Evolutionary conservation across 2,329 filamentous ascomycete genomes (phyloP).

Genomic region (Gaeumannomyces sp.): DNA sequence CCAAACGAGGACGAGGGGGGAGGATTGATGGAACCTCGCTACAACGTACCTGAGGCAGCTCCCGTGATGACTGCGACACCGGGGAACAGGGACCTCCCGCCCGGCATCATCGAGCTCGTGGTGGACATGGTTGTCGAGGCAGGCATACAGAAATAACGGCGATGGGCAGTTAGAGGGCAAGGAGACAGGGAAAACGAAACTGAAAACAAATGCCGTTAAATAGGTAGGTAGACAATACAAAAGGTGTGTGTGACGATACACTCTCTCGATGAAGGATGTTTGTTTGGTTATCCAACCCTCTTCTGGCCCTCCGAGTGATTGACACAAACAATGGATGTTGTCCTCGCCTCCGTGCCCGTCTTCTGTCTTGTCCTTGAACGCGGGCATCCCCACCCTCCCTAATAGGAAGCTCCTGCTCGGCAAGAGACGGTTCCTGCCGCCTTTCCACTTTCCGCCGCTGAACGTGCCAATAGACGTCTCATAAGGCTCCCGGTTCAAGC

Average conservation of each 20-base stretch:
- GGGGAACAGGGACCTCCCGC: slow-evolving; percentile 21
- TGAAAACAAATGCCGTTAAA: not conserved
- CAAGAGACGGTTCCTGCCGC: not conserved
- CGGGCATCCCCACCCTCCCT: not conserved
- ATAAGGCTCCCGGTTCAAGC: not conserved
- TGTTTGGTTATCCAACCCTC: no score
- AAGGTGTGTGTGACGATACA: no score
- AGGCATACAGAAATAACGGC: not conserved
- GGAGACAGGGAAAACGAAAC: not conserved
- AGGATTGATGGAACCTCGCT: not conserved
- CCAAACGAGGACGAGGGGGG: no score
- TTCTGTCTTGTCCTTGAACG: no score
- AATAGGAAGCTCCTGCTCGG: not conserved
- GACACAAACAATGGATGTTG: no score
- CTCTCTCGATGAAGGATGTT: no score
- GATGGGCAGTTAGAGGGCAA: not conserved
- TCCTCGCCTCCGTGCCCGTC: no score
- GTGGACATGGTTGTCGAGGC: not conserved
- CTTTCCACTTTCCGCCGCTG: not conserved
- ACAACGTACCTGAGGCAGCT: slow-evolving; percentile 24
- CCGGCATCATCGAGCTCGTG: not conserved
- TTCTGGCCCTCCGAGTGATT: no score
- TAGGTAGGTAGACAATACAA: no score
- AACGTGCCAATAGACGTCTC: not conserved
- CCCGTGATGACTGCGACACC: slow-evolving; percentile 27